Evolutionary conservation across 2,329 filamentous ascomycete species (phyloP).

Genomic region (Paecilomyces variotii): DNA sequence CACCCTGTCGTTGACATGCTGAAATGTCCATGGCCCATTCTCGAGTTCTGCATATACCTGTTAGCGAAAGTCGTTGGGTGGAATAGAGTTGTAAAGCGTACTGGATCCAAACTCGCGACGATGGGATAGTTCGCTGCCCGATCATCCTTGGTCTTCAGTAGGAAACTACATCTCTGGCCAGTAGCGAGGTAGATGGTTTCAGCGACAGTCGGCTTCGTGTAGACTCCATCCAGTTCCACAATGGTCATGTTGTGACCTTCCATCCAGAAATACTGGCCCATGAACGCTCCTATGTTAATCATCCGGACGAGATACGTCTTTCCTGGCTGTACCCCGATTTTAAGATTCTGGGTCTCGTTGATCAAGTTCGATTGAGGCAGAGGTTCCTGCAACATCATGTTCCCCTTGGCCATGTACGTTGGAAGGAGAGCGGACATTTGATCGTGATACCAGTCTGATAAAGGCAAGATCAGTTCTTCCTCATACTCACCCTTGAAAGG

Average conservation of each 20-base stretch:
- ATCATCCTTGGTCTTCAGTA: not conserved
- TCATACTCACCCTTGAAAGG: conserved; percentile 51
- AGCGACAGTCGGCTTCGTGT: not conserved
- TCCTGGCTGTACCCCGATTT: conserved; percentile 46
- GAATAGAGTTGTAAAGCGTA: not conserved
- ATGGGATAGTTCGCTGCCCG: not conserved
- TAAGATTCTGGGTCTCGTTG: conserved; percentile 57
- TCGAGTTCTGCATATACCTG: not conserved
- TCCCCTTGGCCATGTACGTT: conserved; percentile 41
- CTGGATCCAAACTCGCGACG: not conserved
- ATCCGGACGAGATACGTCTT: conserved; percentile 65
- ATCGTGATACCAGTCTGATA: conserved; percentile 63
- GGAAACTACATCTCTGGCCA: not conserved
- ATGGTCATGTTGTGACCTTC: not conserved
- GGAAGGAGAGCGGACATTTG: conserved; percentile 41
- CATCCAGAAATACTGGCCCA: conserved; percentile 21
- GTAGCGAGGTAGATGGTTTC: not conserved
- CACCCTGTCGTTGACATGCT: not conserved
- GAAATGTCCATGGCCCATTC: not conserved
- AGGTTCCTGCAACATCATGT: conserved; percentile 51
- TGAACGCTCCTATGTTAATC: conserved; percentile 64
- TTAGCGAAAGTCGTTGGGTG: not conserved
- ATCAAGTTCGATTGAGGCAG: conserved; percentile 61
- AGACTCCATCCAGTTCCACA: not conserved
- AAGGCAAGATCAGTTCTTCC: conserved; percentile 52